Percentiles rank a stretch among this genome's conserved stretches.
These are phyloP conservation scores for Tephrocybe sp. DNA, from an alignment of 768 basidiomycete species.

Conservation along the genomic window DNA sequence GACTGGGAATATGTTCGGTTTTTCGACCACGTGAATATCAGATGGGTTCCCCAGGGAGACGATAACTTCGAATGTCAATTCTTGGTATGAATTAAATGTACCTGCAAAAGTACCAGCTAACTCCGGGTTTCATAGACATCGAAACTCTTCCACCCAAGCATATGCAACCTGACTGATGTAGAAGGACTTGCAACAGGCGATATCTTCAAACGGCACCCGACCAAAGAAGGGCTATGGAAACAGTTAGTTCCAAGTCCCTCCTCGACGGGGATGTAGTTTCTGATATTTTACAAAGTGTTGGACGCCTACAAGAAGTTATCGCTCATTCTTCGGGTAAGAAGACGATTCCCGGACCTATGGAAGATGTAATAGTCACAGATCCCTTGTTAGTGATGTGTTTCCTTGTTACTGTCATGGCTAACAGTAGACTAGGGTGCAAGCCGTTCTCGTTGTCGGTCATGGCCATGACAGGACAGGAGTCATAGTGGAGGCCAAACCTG, in stretches of 20 bases:
- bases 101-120: not conserved
- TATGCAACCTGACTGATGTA: not conserved
- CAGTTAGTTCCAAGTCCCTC: not conserved
- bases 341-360: not conserved
- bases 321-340: not conserved
- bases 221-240: not conserved
- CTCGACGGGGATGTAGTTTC: not conserved
- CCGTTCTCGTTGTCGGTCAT: not conserved
- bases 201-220: not conserved
- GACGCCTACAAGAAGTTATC: not conserved
- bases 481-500: not conserved
- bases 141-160: not conserved
- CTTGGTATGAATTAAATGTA: slow-evolving; percentile 20
- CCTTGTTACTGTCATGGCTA: not conserved
- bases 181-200: not conserved
- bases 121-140: not conserved
- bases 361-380: not conserved
- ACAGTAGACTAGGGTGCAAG: not conserved
- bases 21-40: slow-evolving; percentile 18
- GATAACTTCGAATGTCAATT: slow-evolving; percentile 34
- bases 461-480: not conserved
- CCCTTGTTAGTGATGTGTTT: not conserved
- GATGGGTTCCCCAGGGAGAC: slow-evolving; percentile 33
- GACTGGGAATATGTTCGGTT: slow-evolving; percentile 32
- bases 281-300: not conserved